phyloP scores from a whole-genome alignment of 2,329 filamentous ascomycete species.

The Cercospora sp. region DNA sequence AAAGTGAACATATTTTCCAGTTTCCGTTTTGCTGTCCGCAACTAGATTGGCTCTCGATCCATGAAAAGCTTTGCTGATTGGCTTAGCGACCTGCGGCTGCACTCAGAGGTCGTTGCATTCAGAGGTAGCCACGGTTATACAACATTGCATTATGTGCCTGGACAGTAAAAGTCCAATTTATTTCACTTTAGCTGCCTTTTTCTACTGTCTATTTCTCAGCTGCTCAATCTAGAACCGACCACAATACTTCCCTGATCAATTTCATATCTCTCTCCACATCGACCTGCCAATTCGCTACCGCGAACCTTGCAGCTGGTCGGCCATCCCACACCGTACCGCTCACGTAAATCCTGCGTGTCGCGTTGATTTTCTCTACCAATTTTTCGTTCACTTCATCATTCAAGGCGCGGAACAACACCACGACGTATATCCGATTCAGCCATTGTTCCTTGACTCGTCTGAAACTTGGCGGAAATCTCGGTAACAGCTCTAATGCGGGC shows the following conservation, averaged over 20 bases:
- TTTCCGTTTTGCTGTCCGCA: too few relatives aligned
- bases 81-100: too few relatives aligned
- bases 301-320: constrained; percentile 73
- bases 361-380: constrained; percentile 73
- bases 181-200: too few relatives aligned
- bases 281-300: constrained; percentile 81
- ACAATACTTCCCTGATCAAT: constrained; percentile 64
- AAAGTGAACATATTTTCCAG: too few relatives aligned
- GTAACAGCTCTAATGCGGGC: constrained; percentile 66
- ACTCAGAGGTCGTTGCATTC: too few relatives aligned
- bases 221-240: neutral
- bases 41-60: too few relatives aligned
- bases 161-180: too few relatives aligned
- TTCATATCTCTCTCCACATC: constrained; percentile 66
- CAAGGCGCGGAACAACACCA: constrained; percentile 76
- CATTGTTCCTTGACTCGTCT: constrained; percentile 41
- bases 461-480: constrained; percentile 38
- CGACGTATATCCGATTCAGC: constrained; percentile 61
- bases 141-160: too few relatives aligned
- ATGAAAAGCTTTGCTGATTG: too few relatives aligned
- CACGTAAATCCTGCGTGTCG: constrained; percentile 72
- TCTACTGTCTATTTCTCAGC: too few relatives aligned
- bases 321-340: constrained; percentile 79
- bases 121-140: too few relatives aligned
- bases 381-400: constrained; percentile 62